Base-by-base conservation (phyloP, 2,329 filamentous ascomycete species). In the Trichoderma citrinoviride region DNA sequence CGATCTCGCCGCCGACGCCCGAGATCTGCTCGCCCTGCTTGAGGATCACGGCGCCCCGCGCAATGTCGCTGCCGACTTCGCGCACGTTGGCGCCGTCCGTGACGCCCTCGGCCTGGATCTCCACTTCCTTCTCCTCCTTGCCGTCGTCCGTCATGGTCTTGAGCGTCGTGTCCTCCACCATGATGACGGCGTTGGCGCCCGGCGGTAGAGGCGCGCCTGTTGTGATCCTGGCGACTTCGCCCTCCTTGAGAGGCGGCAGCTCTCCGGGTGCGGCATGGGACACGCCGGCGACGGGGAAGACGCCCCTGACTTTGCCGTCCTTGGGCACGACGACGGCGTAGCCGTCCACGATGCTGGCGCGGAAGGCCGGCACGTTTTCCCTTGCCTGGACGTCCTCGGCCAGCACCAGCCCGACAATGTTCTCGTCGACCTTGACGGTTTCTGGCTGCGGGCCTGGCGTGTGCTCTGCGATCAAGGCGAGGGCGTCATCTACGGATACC, bases 281-380 rank as follows among this genome's bases (percentile, higher is more conserved):
- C 14, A 98, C 83, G 0, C 91, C 89, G 0, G 90, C 88, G 15
- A 99, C 94, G 0, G 94, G 93, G 73, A 95, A 98, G 0, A 89
- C 79, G 0, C 94, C 93, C 71, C 90, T 91, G 55, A 91, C 85
- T 55, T 84, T 86, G 0, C 84, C 86, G 46, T 86, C 81, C 33
- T 79, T 78, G 61, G 84, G 83, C 6, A 87, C 89, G 43, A 93
- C 87, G 0, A 96, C 85, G 2, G 95, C 95, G 73, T 99, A 99
- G 1, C 95, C 95, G 75, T 99, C 95, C 0, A 99, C 95, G 46
- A 97, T 98, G 73, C 94, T 98, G 19, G 95, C 95, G 65, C 93
- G 84, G 78, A 96, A 99, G 0, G 94, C 95, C 0, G 95, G 95
- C 0, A 99, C 95, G 7, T 90, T 87, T 74, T 97, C 94, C 4